Conservation (phyloP, 169 alveolate species). For the Toxoplasma gondii region DNA sequence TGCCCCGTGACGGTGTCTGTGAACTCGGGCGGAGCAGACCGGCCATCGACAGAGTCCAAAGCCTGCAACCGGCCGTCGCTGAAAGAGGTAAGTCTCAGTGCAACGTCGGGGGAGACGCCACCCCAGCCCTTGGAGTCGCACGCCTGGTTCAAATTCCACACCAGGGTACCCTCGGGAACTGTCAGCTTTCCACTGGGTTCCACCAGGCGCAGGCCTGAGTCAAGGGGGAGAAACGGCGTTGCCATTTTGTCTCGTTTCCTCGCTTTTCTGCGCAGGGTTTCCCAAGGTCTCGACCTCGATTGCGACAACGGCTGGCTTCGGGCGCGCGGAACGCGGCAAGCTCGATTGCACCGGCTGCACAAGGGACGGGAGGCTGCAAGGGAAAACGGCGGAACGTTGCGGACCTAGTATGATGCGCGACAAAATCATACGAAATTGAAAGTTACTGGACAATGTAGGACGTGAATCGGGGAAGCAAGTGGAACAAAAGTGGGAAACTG, state of each 20-base stretch:
- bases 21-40: constrained; percentile 67
- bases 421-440: too few species aligned
- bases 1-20: constrained; percentile 70
- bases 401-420: too few species aligned
- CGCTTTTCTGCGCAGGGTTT: neutral
- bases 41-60: constrained; percentile 73
- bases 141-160: neutral
- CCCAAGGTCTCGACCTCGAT: neutral
- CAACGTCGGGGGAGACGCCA: constrained; percentile 45
- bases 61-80: constrained; percentile 73
- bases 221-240: constrained; percentile 24
- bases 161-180: constrained; percentile 70
- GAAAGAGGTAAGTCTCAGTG: constrained; percentile 74
- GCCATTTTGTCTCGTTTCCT: neutral
- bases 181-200: constrained; percentile 70
- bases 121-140: constrained; percentile 18
- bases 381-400: too few species aligned
- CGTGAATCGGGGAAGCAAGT: too few species aligned
- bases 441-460: too few species aligned
- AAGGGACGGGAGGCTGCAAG: too few species aligned
- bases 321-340: too few species aligned
- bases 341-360: too few species aligned
- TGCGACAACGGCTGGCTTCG: too few species aligned
- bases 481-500: too few species aligned
- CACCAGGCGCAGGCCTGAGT: neutral